These are phyloP conservation scores for Urochloa ruziziensis DNA, from an alignment of 176 grass and related monocot species.

Conservation along the genomic window DNA sequence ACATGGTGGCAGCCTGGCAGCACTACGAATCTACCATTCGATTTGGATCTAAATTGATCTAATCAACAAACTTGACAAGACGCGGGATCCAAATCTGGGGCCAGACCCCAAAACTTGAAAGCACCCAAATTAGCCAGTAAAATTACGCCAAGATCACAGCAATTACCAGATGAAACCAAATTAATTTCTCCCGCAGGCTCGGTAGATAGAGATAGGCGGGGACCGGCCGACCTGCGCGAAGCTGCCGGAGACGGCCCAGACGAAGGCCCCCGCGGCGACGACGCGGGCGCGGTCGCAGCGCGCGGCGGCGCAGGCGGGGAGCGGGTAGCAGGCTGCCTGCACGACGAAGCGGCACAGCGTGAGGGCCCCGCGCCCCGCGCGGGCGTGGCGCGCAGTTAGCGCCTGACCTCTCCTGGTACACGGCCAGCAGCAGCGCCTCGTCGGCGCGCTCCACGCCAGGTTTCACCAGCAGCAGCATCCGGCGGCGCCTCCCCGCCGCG, in stretches of 20 bases:
- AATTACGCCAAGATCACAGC: neutral
- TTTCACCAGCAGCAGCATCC: slow-evolving; percentile 76
- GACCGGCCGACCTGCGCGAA: neutral
- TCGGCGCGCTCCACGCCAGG: slow-evolving; percentile 82
- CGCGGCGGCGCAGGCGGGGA: neutral
- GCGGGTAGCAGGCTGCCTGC: neutral
- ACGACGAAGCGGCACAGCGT: neutral
- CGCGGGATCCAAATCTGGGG: neutral
- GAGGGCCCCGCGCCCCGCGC: neutral
- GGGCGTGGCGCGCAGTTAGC: slow-evolving; percentile 26
- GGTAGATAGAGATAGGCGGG: neutral
- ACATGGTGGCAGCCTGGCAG: no score
- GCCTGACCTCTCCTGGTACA: slow-evolving; percentile 78
- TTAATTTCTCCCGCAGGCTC: neutral
- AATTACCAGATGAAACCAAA: neutral
- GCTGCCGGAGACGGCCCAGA: neutral
- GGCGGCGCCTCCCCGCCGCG: slow-evolving; percentile 58
- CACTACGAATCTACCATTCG: no score
- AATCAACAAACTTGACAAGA: neutral
- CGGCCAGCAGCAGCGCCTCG: slow-evolving; percentile 80
- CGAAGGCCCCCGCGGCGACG: neutral
- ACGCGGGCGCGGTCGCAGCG: neutral
- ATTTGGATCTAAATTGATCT: neutral
- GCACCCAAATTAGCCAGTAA: neutral
- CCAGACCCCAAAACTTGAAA: neutral